Evolutionary conservation across 2,329 filamentous ascomycete genomes (phyloP), one percentile per base, ranked within the genome.

Genomic region (Stagonosporopsis chrysanthemi): DNA sequence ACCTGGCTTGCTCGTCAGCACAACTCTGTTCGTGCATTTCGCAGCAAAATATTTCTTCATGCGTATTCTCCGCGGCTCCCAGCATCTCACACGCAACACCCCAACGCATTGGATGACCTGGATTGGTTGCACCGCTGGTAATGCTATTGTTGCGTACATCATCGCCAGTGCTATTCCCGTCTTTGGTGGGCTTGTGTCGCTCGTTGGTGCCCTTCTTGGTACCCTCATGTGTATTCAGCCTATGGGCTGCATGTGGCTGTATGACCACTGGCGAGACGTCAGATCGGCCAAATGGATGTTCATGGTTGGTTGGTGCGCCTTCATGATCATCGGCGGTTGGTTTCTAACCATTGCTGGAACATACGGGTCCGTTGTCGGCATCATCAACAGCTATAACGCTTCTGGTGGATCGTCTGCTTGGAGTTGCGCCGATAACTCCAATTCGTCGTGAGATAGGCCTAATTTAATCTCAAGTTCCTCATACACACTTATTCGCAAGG

Each of bases 41-140:
- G 61, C 67, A 5, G 62, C 68, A 43, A 70, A 70, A 29, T 70
- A 68, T 58, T 61, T 70, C n/a, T 88, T 88, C 40, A 90, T 89
- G 23, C 90, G 90, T 54, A 79, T 90, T 51, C 85, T 91, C 42
- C 86, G 88, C 0, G 88, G 88, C 54, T 87, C 90, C 11, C 12
- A 88, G 88, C 67, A 88, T 87, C 71, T 87, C 81, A 58, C 55
- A 8, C 56, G 61, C 28, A 69, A 69, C 48, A 68, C 68, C 2
- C 28, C 52, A 12, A 66, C 43, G n/a, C 68, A 71, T 36, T 71
- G 68, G 68, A 56, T 63, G 9, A 64, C 61, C 22, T 71, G 68
- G 68, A 55, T 71, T 8, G 44, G 61, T 4, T 68, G 63, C 49
- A 70, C 68, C 2, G 58, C 52, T 26, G 58, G 61, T 15, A 60